Evolutionary conservation across 768 basidiomycete genomes (phyloP).

Genomic region (Suillus plorans): DNA sequence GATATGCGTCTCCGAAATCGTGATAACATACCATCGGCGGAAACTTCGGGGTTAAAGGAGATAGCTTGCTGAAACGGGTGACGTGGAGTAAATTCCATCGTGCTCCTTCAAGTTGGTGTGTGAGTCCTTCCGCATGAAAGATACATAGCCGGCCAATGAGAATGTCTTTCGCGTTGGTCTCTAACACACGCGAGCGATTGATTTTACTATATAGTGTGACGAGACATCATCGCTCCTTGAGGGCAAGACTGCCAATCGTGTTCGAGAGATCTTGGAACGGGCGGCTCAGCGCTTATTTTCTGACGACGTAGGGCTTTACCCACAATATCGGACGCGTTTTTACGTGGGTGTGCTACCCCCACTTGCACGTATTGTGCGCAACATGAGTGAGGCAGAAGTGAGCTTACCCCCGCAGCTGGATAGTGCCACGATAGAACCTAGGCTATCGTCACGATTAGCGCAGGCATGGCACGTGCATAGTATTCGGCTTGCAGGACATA

Average conservation of each 20-base stretch:
- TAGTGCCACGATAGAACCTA: background rate
- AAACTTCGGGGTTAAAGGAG: constrained; percentile 60
- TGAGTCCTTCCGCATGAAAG: no score
- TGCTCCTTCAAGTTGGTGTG: background rate
- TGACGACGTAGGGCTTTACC: background rate
- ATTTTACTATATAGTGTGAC: background rate
- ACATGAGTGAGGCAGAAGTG: background rate
- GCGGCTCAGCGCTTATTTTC: background rate
- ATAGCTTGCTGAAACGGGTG: constrained; percentile 60
- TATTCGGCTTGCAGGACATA: background rate
- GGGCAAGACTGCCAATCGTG: background rate
- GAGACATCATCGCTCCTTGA: background rate
- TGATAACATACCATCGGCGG: constrained; percentile 60
- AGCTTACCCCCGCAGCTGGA: background rate
- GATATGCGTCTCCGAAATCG: constrained; percentile 1
- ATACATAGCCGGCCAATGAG: no score
- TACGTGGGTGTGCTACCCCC: background rate
- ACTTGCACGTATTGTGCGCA: background rate
- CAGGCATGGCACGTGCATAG: background rate
- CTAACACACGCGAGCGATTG: no score
- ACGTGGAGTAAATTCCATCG: constrained; percentile 66
- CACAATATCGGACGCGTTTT: background rate
- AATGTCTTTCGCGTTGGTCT: no score
- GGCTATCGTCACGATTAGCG: background rate
- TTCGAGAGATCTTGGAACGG: background rate